phyloP scores from a whole-genome alignment of 495 filamentous ascomycete species.

The Alectoria sarmentosa region DNA sequence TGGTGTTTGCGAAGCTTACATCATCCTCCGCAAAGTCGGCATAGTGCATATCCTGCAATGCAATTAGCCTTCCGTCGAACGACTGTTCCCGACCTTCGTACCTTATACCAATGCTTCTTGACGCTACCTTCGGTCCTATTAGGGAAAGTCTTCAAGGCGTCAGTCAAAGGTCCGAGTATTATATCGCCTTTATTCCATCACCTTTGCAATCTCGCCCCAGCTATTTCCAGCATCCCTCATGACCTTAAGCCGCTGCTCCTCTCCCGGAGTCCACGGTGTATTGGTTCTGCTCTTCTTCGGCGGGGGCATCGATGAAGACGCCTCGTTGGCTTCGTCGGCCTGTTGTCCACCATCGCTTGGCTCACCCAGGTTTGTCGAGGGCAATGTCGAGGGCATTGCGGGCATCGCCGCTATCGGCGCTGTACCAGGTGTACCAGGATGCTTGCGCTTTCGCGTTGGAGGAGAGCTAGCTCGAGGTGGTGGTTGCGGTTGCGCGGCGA shows the following conservation, averaged over 20 bases:
- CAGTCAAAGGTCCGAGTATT: slow-evolving; percentile 19
- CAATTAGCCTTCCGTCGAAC: slow-evolving; percentile 17
- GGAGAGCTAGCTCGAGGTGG: slow-evolving; percentile 31
- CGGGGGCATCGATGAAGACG: slow-evolving; percentile 40
- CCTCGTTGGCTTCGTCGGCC: slow-evolving; percentile 27
- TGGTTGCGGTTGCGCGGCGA: slow-evolving; percentile 35
- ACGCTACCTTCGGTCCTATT: slow-evolving; percentile 91
- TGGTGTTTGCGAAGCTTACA: slow-evolving; percentile 44
- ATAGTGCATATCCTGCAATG: slow-evolving; percentile 87
- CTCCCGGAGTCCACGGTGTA: slow-evolving; percentile 92
- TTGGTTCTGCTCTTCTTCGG: slow-evolving; percentile 87
- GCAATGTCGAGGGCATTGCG: slow-evolving; percentile 32
- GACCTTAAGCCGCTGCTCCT: slow-evolving; percentile 84
- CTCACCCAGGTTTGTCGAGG: slow-evolving; percentile 27
- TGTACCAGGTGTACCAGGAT: slow-evolving; percentile 28
- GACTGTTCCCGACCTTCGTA: slow-evolving; percentile 33
- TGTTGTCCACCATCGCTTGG: slow-evolving; percentile 31
- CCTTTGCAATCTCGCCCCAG: slow-evolving; percentile 98
- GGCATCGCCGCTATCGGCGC: slow-evolving; percentile 24
- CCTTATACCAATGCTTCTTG: slow-evolving; percentile 99
- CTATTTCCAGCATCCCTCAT: slow-evolving; percentile 91
- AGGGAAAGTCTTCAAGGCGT: slow-evolving; percentile 67
- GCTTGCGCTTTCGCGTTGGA: slow-evolving; percentile 43
- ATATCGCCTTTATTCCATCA: slow-evolving; percentile 29
- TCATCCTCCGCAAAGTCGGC: slow-evolving; percentile 98